Percentiles rank a stretch among this genome's conserved stretches.
These are phyloP conservation scores for Cenchrus americanus DNA, from an alignment of 176 grass and related monocot species.

Conservation along the genomic window DNA sequence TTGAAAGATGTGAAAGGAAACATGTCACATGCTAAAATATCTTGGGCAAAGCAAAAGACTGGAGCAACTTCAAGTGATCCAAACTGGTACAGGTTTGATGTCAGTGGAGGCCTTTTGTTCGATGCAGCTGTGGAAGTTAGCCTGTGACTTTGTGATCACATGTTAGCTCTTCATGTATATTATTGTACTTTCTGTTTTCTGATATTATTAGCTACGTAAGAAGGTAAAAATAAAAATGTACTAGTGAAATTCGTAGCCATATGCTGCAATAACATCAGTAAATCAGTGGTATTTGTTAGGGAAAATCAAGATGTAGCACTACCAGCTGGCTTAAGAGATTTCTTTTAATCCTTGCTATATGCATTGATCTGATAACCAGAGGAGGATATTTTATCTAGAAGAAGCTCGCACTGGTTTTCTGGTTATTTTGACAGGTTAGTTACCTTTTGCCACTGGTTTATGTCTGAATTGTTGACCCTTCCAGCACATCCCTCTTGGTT, in stretches of 20 bases:
- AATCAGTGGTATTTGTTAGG: background rate
- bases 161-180: conserved; percentile 36
- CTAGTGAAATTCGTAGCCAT: background rate
- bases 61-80: conserved; percentile 44
- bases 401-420: background rate
- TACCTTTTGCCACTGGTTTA: background rate
- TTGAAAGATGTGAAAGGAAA: conserved; percentile 37
- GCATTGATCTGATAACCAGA: background rate
- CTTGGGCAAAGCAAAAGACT: conserved; percentile 19
- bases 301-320: background rate
- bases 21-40: conserved; percentile 50
- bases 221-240: conserved; percentile 15
- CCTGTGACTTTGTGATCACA: conserved; percentile 36
- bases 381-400: background rate
- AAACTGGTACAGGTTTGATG: conserved; percentile 51
- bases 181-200: conserved; percentile 36
- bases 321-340: background rate
- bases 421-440: background rate
- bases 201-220: background rate
- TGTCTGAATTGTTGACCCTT: background rate
- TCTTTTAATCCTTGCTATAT: background rate
- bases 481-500: background rate
- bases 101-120: conserved; percentile 30
- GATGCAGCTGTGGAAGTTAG: conserved; percentile 31
- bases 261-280: background rate